These are phyloP conservation scores for Acanthamoeba castellanii DNA, from an alignment of 208 protist species.

Conservation along the genomic window DNA sequence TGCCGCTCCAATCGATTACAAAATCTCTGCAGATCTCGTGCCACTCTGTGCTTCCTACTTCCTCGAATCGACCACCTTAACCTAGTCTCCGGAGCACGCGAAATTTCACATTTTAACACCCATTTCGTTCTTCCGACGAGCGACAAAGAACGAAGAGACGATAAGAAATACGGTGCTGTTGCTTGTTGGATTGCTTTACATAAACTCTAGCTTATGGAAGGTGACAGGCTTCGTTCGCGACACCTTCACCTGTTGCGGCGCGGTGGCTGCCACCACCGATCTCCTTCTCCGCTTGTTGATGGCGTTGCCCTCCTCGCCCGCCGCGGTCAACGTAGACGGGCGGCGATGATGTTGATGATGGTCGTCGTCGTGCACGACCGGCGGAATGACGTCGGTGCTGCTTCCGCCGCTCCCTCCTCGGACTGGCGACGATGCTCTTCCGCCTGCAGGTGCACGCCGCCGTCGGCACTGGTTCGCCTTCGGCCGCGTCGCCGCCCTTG, in stretches of 20 bases:
- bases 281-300: neutral
- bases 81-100: neutral
- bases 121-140: too few relatives aligned
- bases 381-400: neutral
- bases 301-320: neutral
- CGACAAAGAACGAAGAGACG: neutral
- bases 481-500: neutral
- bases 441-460: neutral
- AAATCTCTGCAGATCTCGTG: neutral
- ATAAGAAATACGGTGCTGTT: neutral
- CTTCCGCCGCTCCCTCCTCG: neutral
- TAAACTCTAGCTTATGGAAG: constrained; percentile 14
- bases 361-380: neutral
- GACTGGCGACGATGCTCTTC: neutral
- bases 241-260: neutral
- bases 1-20: neutral
- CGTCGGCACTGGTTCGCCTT: neutral
- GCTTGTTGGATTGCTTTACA: neutral
- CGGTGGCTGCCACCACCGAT: neutral
- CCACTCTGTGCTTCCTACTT: neutral
- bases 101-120: neutral
- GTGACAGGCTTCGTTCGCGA: neutral
- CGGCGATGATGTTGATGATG: too few relatives aligned
- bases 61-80: neutral
- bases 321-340: neutral